These are phyloP conservation scores for Cicer arietinum DNA, from an alignment of 306 rosid species.

Conservation along the genomic window DNA sequence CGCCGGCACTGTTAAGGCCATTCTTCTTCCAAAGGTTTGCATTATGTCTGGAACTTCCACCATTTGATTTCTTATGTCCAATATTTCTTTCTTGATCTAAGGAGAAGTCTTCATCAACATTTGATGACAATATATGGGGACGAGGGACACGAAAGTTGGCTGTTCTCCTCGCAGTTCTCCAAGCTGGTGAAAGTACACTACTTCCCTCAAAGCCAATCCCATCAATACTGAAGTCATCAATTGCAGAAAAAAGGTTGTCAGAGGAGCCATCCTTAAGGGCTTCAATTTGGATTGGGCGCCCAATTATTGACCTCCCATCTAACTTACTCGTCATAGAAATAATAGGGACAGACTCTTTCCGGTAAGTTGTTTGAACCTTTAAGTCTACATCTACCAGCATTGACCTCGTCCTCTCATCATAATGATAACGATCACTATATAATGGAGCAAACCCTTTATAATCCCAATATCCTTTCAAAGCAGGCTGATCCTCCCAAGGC, in stretches of 20 bases:
- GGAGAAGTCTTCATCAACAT: constrained; percentile 68
- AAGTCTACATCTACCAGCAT: constrained; percentile 78
- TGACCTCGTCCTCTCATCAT: constrained; percentile 65
- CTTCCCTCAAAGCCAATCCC: constrained; percentile 65
- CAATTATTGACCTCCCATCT: constrained; percentile 87
- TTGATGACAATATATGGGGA: constrained; percentile 64
- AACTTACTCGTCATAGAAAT: constrained; percentile 89
- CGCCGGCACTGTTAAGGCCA: constrained; percentile 45
- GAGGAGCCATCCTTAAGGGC: constrained; percentile 79
- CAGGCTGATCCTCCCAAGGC: constrained; percentile 72
- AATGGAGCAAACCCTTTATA: constrained; percentile 56
- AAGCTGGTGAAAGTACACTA: constrained; percentile 80
- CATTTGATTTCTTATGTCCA: constrained; percentile 55
- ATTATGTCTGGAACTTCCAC: constrained; percentile 64
- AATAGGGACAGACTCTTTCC: constrained; percentile 85
- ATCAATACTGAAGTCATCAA: constrained; percentile 64
- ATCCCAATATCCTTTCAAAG: constrained; percentile 70
- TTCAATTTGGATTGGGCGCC: constrained; percentile 91
- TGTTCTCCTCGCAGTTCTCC: constrained; percentile 99
- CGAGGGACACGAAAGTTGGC: constrained; percentile 92
- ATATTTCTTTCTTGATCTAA: constrained; percentile 64
- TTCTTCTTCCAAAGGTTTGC: constrained; percentile 57
- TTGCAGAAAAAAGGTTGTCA: constrained; percentile 60
- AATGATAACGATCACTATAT: constrained; percentile 52
- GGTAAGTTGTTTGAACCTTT: constrained; percentile 90